Conservation (phyloP, 169 alveolate species). For the Perkinsus marinus region DNA sequence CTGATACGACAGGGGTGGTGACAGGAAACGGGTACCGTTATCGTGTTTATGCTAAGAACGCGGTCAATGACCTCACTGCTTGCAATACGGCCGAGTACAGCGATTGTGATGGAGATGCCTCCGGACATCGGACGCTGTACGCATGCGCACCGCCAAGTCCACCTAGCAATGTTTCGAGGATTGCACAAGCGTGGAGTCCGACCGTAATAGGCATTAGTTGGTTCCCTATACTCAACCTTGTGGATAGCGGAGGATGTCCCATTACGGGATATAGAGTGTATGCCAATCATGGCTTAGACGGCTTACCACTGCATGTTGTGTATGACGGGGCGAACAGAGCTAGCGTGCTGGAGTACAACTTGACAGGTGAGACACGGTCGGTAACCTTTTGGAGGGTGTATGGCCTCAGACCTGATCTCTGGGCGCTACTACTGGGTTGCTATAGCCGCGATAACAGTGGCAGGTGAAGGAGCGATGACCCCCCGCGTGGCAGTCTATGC, state of each 20-base stretch:
- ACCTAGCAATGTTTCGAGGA: neutral
- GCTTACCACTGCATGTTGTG: constrained; percentile 2
- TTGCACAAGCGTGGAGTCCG: neutral
- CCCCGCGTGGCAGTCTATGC: neutral
- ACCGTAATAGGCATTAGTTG: neutral
- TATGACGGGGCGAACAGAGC: constrained; percentile 19
- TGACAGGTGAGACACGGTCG: neutral
- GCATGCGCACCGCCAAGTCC: neutral
- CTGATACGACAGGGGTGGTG: neutral
- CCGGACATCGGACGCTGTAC: neutral
- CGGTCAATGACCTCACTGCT: neutral
- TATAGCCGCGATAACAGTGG: neutral
- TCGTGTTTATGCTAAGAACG: neutral
- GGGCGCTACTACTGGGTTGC: neutral
- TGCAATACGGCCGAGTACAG: neutral
- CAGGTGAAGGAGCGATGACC: neutral
- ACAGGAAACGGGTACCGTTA: neutral
- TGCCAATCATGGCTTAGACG: constrained; percentile 26
- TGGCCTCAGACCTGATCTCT: neutral
- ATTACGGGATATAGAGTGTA: constrained; percentile 22
- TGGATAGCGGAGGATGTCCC: constrained; percentile 8
- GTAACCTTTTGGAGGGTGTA: neutral
- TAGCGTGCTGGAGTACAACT: neutral
- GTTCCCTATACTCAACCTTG: neutral
- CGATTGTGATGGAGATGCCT: neutral